Conservation (phyloP, 257 asterid species). For the Nicotiana paniculata region DNA sequence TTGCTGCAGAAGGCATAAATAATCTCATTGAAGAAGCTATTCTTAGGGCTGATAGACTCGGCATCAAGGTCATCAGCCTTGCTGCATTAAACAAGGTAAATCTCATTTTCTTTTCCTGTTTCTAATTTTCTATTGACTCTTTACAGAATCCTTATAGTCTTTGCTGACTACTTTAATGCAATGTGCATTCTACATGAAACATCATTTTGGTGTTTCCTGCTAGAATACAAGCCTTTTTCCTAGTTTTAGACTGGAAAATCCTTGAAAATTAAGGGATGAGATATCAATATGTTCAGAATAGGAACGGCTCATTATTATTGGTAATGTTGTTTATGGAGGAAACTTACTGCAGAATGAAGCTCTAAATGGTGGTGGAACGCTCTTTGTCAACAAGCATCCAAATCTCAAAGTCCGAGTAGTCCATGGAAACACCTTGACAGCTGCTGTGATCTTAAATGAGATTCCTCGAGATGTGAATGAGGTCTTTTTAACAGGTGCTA, state of each 20-base stretch:
- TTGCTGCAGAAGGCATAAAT: constrained; percentile 80
- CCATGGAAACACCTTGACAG: constrained; percentile 92
- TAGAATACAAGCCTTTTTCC: not conserved
- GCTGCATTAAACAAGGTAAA: constrained; percentile 88
- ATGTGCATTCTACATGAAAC: not conserved
- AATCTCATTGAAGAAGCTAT: constrained; percentile 86
- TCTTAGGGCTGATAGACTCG: constrained; percentile 78
- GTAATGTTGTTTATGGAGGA: not conserved
- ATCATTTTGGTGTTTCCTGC: not conserved
- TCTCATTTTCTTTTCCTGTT: constrained; percentile 7
- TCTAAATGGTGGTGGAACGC: constrained; percentile 81
- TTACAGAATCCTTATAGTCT: not conserved
- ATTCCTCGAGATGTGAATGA: constrained; percentile 62
- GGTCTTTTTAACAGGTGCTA: constrained; percentile 87
- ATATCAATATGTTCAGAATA: not conserved
- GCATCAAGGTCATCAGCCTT: constrained; percentile 90
- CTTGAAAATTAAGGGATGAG: not conserved
- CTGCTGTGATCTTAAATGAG: constrained; percentile 72
- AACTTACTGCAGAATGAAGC: constrained; percentile 54
- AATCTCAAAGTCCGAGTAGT: constrained; percentile 75
- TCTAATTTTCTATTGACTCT: not conserved
- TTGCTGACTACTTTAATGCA: not conserved
- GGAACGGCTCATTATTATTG: not conserved
- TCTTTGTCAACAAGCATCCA: constrained; percentile 68
- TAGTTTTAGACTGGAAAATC: not conserved